Conservation (phyloP, 805 yeast genomes). For the Candida xyloterini region DNA sequence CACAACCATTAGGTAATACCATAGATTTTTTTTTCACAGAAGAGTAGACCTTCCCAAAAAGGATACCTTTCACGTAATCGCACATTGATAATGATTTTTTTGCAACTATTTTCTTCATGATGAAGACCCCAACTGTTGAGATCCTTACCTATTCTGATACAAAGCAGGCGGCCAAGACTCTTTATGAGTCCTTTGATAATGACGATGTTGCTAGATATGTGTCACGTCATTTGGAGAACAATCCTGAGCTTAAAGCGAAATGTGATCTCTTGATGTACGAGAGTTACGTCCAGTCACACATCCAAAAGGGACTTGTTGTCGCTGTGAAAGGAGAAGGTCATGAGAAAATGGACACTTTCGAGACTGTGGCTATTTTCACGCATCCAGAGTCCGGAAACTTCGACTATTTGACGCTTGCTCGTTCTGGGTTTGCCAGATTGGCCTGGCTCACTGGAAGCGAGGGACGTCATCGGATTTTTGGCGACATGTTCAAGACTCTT, state of each 20-base stretch:
- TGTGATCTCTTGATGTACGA: conserved; percentile 45
- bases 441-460: conserved; percentile 48
- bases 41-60: conserved; percentile 11
- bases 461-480: conserved; percentile 48
- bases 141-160: conserved; percentile 28
- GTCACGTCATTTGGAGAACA: conserved; percentile 32
- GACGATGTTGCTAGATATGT: conserved; percentile 34
- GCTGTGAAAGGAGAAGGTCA: conserved; percentile 45
- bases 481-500: conserved; percentile 49
- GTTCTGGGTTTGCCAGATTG: conserved; percentile 50
- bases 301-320: conserved; percentile 46
- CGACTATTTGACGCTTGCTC: conserved; percentile 44
- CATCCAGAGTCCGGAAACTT: conserved; percentile 43
- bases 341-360: conserved; percentile 37
- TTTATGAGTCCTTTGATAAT: conserved; percentile 34
- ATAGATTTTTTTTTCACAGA: neutral
- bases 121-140: conserved; percentile 26
- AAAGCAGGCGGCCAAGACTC: conserved; percentile 35
- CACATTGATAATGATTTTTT: neutral
- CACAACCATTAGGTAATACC: conserved; percentile 46
- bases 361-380: conserved; percentile 56
- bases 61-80: conserved; percentile 11
- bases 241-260: conserved; percentile 30
- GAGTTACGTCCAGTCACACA: conserved; percentile 49
- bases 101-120: conserved; percentile 1